Evolutionary conservation across 2,329 filamentous ascomycete genomes (phyloP), one percentile per base, ranked within the genome.

Genomic region (Aschersonia sp.): DNA sequence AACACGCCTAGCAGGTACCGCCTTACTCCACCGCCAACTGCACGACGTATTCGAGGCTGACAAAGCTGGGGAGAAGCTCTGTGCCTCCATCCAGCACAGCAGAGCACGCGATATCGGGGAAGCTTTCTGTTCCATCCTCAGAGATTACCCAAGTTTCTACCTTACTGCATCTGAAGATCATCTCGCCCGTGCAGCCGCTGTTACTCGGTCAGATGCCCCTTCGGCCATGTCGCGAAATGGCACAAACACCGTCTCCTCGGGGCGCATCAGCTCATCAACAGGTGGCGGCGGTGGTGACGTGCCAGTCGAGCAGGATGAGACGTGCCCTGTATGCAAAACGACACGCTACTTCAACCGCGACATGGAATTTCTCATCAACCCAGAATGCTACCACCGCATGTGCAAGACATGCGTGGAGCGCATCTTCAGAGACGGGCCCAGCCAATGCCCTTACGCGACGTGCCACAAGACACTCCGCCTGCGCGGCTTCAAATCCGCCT

Each of bases 321-420:
- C 89, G 61, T 98, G 92, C 69, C 92, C 91, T 50, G 87, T 97
- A 56, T 98, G 92, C 84, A 96, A 96, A 69, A 94, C 89, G 51
- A 87, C 86, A 51, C 86, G 89, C 54, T 97, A 97, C 72, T 84
- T 97, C 59, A 96, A 96, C 72, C 82, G 82, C 51, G 84, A 89
- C 69, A 89, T 98, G 78, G 78, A 84, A 54, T 97, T 98, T 69
- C 84, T 92, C 57, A 89, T 98, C 70, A 96, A 97, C 65, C 88
- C 91, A 6, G 89, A 94, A 73, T 98, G 92, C 77, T 98, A 98
- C 73, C 92, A 98, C 73, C 88, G 88, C 56, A 97, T 98, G 87
- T 98, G 92, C 73, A 84, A 88, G 64, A 89, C 86, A 49, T 98
- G 92, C 70, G 89, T 97, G 42, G 85, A 91, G 65, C 85, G 91